Base-by-base conservation (phyloP, 208 protist genomes). In the Crithidia mellificae region DNA sequence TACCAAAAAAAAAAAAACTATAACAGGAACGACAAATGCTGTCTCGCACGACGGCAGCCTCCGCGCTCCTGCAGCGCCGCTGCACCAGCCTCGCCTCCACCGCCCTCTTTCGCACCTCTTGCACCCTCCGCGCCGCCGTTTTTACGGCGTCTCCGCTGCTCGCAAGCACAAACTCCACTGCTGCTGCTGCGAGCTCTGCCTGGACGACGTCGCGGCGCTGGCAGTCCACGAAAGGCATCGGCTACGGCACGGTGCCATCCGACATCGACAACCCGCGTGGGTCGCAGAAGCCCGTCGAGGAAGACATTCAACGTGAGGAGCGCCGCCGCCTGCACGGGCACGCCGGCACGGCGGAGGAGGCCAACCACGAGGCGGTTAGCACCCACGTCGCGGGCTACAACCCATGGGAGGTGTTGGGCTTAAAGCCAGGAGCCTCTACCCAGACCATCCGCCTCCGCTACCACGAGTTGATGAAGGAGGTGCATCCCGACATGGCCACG, bases 381-480 rank as follows among this genome's bases (percentile, higher is more conserved):
- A 76, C 79, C 2, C 59, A 81, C 32, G 80, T 83, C 20, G 72
- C 62, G 24, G 87, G 80, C n/a, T 96, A 96, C 81, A 85, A 94
- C 66, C 91, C 91, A 22, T 96, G 88, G 87, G 77, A 81, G 50
- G 88, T 96, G 52, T 78, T 96, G 19, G 88, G 88, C 15, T 66
- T 96, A 47, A 85, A 87, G 73, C 66, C 86, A 0, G 88, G 88
- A n/a, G 85, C 81, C 22, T 83, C 86, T 0, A 74, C 75, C 2
- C 85, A 94, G 49, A 85, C 78, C n/a, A 74, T 96, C 19, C 83
- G 91, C 19, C 58, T 86, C 52, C 83, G 87, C 57, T 96, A 96
- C 55, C 91, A 96, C 67, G 83, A 91, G 63, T 76, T 96, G 47
- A 91, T 94, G 87, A 81, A 84, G 63, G 68, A 90, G 63, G 82